Conservation (phyloP, 495 filamentous ascomycete genomes). For the Diplogelasinospora grovesii region DNA sequence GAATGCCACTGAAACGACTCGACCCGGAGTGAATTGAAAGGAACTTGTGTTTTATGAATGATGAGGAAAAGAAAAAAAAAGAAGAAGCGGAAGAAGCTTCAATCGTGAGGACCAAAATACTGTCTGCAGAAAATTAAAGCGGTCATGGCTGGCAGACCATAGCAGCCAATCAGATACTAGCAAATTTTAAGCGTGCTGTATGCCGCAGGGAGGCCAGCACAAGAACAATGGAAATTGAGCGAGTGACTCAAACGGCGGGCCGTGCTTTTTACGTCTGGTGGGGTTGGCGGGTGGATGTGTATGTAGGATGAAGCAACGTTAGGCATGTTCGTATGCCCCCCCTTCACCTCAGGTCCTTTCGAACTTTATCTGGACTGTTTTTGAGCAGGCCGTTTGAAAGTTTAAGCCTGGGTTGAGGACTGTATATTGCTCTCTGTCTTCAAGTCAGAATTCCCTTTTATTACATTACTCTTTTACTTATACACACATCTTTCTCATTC, state of each 20-base stretch:
- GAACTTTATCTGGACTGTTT: background rate
- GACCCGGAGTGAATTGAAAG: slow-evolving; percentile 81
- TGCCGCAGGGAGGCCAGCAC: no score
- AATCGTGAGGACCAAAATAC: background rate
- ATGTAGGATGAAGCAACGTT: no score
- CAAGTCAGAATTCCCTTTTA: no score
- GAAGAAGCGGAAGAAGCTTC: slow-evolving; percentile 16
- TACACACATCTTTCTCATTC: background rate
- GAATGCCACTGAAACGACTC: slow-evolving; percentile 50
- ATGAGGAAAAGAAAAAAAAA: slow-evolving; percentile 48
- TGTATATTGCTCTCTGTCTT: no score
- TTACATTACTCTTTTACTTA: background rate
- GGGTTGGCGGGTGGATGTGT: no score
- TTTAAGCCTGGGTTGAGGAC: no score
- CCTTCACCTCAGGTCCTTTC: background rate
- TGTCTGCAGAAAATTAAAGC: background rate
- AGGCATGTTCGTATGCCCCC: no score
- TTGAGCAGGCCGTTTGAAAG: background rate
- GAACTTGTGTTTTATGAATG: slow-evolving; percentile 51
- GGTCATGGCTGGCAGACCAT: background rate
- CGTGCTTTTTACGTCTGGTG: background rate
- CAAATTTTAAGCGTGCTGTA: background rate
- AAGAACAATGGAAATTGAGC: background rate
- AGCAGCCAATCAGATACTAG: slow-evolving; percentile 4
- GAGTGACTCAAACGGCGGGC: background rate